Conservation (phyloP, 2,329 filamentous ascomycete genomes). For the Alternaria incomplexa region DNA sequence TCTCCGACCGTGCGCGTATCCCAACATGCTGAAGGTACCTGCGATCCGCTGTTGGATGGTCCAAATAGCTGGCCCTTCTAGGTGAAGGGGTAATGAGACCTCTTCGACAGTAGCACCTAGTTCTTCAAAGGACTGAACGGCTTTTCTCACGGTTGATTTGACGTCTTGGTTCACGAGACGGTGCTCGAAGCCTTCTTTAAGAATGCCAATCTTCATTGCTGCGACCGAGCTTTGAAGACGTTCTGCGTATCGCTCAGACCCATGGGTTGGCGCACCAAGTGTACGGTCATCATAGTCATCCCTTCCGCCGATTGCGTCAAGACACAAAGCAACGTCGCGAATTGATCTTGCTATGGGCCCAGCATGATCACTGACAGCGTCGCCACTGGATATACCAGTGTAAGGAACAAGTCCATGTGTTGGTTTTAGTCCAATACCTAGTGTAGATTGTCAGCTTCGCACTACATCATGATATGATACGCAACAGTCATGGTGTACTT, state of each 20-base stretch:
- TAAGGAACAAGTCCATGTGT: constrained; percentile 59
- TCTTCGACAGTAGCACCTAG: constrained; percentile 56
- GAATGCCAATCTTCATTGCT: constrained; percentile 35
- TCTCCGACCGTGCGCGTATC: constrained; percentile 27
- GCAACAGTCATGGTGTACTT: neutral
- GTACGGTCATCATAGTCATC: constrained; percentile 42
- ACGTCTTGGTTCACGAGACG: constrained; percentile 49
- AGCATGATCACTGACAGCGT: constrained; percentile 53
- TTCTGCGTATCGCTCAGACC: constrained; percentile 26
- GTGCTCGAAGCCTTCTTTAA: constrained; percentile 35
- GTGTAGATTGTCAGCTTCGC: neutral
- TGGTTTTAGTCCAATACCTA: constrained; percentile 50
- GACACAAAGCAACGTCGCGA: constrained; percentile 28
- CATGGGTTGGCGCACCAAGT: constrained; percentile 32
- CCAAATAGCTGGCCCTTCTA: constrained; percentile 49
- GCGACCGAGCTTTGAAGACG: constrained; percentile 19
- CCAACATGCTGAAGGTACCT: constrained; percentile 51
- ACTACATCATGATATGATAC: neutral
- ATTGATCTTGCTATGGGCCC: constrained; percentile 41
- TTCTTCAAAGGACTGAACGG: constrained; percentile 47
- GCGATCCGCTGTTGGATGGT: constrained; percentile 51
- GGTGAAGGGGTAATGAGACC: constrained; percentile 37
- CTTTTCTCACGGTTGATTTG: constrained; percentile 49
- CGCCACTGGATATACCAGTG: constrained; percentile 52
- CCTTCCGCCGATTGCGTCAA: constrained; percentile 39